phyloP scores from a whole-genome alignment of 495 filamentous ascomycete species.

The Aspergillus saccharolyticus region DNA sequence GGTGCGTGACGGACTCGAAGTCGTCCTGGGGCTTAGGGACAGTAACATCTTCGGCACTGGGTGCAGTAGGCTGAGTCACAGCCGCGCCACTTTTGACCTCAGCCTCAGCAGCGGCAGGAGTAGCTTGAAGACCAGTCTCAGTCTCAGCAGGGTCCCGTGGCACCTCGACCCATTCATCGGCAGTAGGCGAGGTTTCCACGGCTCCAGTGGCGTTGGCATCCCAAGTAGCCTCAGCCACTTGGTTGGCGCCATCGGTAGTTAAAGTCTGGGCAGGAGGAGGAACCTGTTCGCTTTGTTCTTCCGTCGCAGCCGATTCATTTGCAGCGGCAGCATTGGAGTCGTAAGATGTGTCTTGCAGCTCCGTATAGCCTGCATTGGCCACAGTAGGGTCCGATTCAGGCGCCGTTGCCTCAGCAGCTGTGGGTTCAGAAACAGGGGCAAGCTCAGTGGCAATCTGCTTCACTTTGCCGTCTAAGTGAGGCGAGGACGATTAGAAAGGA shows the following conservation, averaged over 20 bases:
- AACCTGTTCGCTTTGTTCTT: constrained; percentile 29
- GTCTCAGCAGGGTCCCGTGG: constrained; percentile 70
- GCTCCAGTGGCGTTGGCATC: constrained; percentile 44
- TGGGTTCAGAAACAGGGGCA: constrained; percentile 24
- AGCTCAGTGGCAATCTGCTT: constrained; percentile 50
- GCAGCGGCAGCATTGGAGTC: constrained; percentile 17
- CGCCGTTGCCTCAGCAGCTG: constrained; percentile 26
- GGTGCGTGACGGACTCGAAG: constrained; percentile 64
- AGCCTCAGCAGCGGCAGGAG: constrained; percentile 43
- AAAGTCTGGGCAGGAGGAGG: constrained; percentile 50
- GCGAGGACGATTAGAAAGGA: constrained; percentile 24
- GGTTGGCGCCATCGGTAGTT: constrained; percentile 60
- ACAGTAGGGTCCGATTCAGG: constrained; percentile 68
- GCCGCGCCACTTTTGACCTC: constrained; percentile 19
- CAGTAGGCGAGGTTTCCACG: constrained; percentile 45
- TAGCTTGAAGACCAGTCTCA: constrained; percentile 59
- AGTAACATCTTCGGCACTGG: constrained; percentile 61
- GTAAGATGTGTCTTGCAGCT: constrained; percentile 50
- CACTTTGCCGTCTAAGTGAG: constrained; percentile 58
- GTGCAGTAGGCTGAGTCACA: constrained; percentile 34
- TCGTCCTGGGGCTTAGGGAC: constrained; percentile 49
- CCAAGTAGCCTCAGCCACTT: constrained; percentile 64
- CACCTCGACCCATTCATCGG: constrained; percentile 74
- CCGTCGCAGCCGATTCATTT: constrained; percentile 23
- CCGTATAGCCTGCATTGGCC: constrained; percentile 70